Percentiles rank a stretch among this genome's conserved stretches.
phyloP scores from a whole-genome alignment of 2,329 filamentous ascomycete genomes.

The Aureobasidium vineae region DNA sequence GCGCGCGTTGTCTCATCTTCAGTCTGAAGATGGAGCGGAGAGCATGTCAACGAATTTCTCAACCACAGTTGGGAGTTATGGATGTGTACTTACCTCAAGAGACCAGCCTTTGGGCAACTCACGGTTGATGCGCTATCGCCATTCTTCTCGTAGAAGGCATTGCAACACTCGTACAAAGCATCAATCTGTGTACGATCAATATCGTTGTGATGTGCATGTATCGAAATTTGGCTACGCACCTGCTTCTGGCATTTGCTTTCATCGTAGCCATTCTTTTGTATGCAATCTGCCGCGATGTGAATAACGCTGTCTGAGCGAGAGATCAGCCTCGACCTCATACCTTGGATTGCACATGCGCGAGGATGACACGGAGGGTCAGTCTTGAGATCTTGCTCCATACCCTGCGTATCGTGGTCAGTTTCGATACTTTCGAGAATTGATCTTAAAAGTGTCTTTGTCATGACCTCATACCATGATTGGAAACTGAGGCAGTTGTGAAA shows the following conservation, averaged over 20 bases:
- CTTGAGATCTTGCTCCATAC: slow-evolving; percentile 66
- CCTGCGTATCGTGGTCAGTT: not conserved
- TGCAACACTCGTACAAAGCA: slow-evolving; percentile 90
- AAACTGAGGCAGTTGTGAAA: slow-evolving; percentile 6
- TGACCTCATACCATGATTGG: slow-evolving; percentile 25
- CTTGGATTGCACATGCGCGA: slow-evolving; percentile 87
- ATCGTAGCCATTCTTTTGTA: slow-evolving; percentile 79
- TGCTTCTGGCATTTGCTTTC: slow-evolving; percentile 74
- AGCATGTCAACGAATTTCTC: not conserved
- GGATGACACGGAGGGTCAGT: slow-evolving; percentile 80
- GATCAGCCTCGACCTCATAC: slow-evolving; percentile 48
- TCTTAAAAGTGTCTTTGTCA: not conserved
- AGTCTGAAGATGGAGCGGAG: slow-evolving; percentile 46
- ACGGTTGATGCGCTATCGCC: slow-evolving; percentile 73
- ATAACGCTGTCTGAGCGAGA: slow-evolving; percentile 7
- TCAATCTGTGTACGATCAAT: slow-evolving; percentile 54
- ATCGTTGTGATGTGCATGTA: not conserved
- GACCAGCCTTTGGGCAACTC: slow-evolving; percentile 79
- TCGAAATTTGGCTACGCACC: slow-evolving; percentile 34
- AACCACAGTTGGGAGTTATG: not conserved
- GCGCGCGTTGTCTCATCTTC: slow-evolving; percentile 75
- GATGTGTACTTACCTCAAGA: slow-evolving; percentile 57
- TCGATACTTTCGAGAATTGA: not conserved
- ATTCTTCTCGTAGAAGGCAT: slow-evolving; percentile 76
- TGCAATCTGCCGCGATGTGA: slow-evolving; percentile 60